Evolutionary conservation across 257 asterid species (phyloP).

Genomic region (Perilla frutescens): DNA sequence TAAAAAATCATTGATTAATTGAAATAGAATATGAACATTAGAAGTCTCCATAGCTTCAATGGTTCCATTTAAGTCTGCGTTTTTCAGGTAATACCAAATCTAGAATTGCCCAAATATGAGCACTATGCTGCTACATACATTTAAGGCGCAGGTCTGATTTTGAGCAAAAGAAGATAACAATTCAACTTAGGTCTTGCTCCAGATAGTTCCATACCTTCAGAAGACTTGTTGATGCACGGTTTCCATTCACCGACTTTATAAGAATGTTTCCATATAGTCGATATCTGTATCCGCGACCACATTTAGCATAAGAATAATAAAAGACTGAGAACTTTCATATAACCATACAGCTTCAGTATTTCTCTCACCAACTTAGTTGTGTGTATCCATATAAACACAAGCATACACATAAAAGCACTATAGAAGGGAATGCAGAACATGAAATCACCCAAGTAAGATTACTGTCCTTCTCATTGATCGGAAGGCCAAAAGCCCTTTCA

Average conservation of each 20-base stretch:
- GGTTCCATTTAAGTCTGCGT: neutral
- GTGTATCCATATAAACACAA: neutral
- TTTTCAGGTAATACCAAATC: neutral
- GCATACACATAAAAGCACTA: conserved; percentile 16
- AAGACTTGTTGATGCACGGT: conserved; percentile 80
- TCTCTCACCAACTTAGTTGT: conserved; percentile 1
- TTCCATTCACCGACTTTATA: conserved; percentile 89
- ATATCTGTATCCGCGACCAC: conserved; percentile 59
- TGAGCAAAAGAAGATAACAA: conserved; percentile 14
- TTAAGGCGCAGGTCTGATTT: conserved; percentile 17
- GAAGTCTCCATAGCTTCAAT: neutral
- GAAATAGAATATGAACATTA: neutral
- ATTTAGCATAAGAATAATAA: conserved; percentile 35
- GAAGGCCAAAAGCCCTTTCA: conserved; percentile 13
- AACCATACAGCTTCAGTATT: conserved; percentile 15
- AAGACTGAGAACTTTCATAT: conserved; percentile 12
- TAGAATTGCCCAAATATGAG: conserved; percentile 23
- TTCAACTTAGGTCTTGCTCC: conserved; percentile 5
- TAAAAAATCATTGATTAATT: neutral
- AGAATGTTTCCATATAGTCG: conserved; percentile 91
- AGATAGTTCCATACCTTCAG: conserved; percentile 60
- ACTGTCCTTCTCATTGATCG: conserved; percentile 20
- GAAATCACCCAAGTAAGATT: neutral
- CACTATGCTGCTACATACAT: conserved; percentile 2
- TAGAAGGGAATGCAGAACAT: neutral